Evolutionary conservation across 192 early-diverging fungal genomes (phyloP), one percentile per base, ranked within the genome.

Genomic region (Cetraspora pellucida): DNA sequence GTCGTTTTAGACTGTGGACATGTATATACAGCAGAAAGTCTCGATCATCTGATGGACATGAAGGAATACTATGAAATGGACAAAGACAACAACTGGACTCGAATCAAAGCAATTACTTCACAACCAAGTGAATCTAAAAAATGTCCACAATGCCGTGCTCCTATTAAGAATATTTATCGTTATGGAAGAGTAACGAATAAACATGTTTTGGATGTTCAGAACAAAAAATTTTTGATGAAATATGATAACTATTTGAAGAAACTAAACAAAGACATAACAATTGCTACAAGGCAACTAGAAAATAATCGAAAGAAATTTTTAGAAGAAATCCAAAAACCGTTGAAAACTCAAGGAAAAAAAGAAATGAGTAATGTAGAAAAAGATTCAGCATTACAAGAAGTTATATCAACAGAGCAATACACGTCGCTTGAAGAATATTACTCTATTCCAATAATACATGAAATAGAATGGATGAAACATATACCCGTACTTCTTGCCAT

Each of bases 1-100:
- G 49, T 90, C 13, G 77, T 83, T 4, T 77, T 88, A 10, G 54
- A 72, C 0, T 91, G 90, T 72, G 82, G 83, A 10, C 90, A 90
- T 64, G 77, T 80, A 1, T 82, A 85, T 54, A 89, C 87, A 10
- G 82, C 87, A 77, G 69, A 79, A 2, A 85, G 78, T 3, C 30
- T 91, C 45, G 90, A 91, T 52, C 82, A 83, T 0, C 77, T 81
- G 45, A 80, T 88, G 78, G 80, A 54, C 4, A 54, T 54, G 50
- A n/a, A 54, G 50, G 19, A 54, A 5, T 14, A 19, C 16, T 54
- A 54, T 13, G 16, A 54, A 19, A 54, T 19, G 16, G 50, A 54
- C 19, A 5, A 5, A 14, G 0, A 2, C 16, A 5, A n/a, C 13
- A 9, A 54, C 4, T 54, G 50, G 50, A 19, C 11, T 1, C 13